Conservation (phyloP, 2,329 filamentous ascomycete species). For the Fusarium sterilihyphosum region DNA sequence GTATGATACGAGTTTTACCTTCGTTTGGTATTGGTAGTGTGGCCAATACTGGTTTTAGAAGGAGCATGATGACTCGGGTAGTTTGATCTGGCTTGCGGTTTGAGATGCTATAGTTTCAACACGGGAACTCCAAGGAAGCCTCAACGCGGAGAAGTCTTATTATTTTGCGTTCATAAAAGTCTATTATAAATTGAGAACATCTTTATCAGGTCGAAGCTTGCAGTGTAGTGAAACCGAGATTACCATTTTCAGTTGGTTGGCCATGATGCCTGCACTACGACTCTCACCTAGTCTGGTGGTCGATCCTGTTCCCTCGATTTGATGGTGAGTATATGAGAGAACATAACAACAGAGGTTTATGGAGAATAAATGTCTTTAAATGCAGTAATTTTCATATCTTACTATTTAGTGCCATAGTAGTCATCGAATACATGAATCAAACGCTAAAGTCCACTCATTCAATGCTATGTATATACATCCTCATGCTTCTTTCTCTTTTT, state of each 20-base stretch:
- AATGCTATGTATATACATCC: slow-evolving; percentile 6
- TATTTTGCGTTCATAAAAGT: neutral
- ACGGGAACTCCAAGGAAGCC: slow-evolving; percentile 21
- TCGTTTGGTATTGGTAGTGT: slow-evolving; percentile 39
- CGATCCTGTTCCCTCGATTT: too few relatives aligned
- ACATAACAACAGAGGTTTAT: rapidly evolving
- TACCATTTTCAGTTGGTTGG: neutral
- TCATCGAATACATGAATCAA: slow-evolving; percentile 13
- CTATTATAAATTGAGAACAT: neutral
- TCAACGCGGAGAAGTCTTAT: slow-evolving; percentile 22
- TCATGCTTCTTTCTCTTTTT: neutral
- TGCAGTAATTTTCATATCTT: slow-evolving; percentile 1
- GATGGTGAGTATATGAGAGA: too few relatives aligned
- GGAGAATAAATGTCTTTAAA: neutral
- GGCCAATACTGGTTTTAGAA: slow-evolving; percentile 39
- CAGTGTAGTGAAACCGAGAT: rapidly evolving
- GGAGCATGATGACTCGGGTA: slow-evolving; percentile 28
- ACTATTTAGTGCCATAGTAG: neutral
- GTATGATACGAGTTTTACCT: slow-evolving; percentile 37
- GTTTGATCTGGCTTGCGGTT: slow-evolving; percentile 1
- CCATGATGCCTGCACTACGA: too few relatives aligned
- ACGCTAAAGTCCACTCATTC: slow-evolving; percentile 19
- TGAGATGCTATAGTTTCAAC: slow-evolving; percentile 24
- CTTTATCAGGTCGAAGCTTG: neutral
- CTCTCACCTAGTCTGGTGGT: too few relatives aligned